Evolutionary conservation across 2,329 filamentous ascomycete genomes (phyloP), one percentile per base, ranked within the genome.

Genomic region (Cryphonectria carpinicola): DNA sequence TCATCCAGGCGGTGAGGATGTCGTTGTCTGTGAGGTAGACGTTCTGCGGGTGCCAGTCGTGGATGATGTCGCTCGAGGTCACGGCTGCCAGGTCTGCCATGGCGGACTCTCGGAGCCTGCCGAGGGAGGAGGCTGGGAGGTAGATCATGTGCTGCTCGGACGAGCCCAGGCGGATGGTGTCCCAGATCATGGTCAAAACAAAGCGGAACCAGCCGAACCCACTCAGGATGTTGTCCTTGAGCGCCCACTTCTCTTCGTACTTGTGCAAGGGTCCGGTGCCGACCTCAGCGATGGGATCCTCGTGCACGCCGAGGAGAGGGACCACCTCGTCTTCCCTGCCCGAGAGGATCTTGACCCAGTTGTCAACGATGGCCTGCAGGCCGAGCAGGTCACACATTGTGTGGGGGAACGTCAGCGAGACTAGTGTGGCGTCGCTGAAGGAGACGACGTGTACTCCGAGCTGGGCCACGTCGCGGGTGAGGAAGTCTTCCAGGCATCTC

Each of bases 351-450:
- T 81, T 76, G 0, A 79, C 83, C 86, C 86, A 88, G 10, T 80
- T 82, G 0, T 80, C 73, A 3, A 87, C 72, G 10, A 88, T 76
- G 0, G 77, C 80, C 3, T 77, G 74, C 39, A 79, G 79, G 4
- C 84, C 85, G 73, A 84, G 79, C 3, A 79, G 83, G 71, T 88
- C 86, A 70, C 82, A 81, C 7, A 86, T 75, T 0, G 81, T 82
- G 74, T 88, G 87, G 1, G 83, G 81, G 77, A 81, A 86, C 1
- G 78, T 77, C 0, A 88, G 72, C 0, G 80, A 79, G 1, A 88
- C 77, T 0, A 88, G 75, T 0, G 86, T 88, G 0, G 84, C 83
- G 69, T 89, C 83, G 3, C 74, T 75, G 74, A 88, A 88, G 0
- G 81, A 81, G 4, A 82, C 81, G 58, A 88, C 78, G 71, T 86